Percentiles rank a stretch among this genome's conserved stretches.
Conservation (phyloP, 306 rosid species). For the Coriaria nepalensis region DNA sequence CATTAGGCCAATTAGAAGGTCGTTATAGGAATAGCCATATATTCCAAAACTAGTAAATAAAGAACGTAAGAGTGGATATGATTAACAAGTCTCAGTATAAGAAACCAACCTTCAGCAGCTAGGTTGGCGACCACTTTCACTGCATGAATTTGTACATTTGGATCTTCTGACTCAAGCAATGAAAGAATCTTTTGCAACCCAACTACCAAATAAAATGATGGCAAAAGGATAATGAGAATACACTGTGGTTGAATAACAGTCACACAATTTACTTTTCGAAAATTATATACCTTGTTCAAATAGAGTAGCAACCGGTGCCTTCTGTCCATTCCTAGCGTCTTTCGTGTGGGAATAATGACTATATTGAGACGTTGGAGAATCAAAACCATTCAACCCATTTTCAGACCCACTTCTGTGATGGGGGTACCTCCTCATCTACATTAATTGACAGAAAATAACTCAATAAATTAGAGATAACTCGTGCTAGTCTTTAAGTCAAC, state of each 20-base stretch:
- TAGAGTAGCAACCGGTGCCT: constrained; percentile 55
- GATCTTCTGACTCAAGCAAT: constrained; percentile 90
- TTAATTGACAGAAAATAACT: neutral
- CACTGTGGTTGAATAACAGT: constrained; percentile 11
- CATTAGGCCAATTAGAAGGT: constrained; percentile 12
- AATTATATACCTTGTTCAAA: constrained; percentile 70
- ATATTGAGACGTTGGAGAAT: constrained; percentile 49
- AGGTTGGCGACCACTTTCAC: constrained; percentile 97
- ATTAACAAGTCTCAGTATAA: constrained; percentile 1
- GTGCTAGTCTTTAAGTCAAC: no score
- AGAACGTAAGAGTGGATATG: neutral
- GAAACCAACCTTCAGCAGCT: constrained; percentile 80
- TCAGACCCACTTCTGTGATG: constrained; percentile 48
- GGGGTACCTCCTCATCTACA: constrained; percentile 72
- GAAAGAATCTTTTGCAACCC: constrained; percentile 85
- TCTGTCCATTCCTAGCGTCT: constrained; percentile 48
- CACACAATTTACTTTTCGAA: constrained; percentile 11
- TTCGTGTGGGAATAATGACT: constrained; percentile 44
- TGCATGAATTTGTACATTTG: constrained; percentile 87
- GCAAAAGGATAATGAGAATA: constrained; percentile 7
- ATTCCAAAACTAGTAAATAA: neutral
- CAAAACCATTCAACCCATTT: constrained; percentile 39
- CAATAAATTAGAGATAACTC: neutral
- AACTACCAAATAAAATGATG: constrained; percentile 37
- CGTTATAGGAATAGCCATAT: no score